Conservation (phyloP, 495 filamentous ascomycete genomes). For the Geopyxis carbonaria region DNA sequence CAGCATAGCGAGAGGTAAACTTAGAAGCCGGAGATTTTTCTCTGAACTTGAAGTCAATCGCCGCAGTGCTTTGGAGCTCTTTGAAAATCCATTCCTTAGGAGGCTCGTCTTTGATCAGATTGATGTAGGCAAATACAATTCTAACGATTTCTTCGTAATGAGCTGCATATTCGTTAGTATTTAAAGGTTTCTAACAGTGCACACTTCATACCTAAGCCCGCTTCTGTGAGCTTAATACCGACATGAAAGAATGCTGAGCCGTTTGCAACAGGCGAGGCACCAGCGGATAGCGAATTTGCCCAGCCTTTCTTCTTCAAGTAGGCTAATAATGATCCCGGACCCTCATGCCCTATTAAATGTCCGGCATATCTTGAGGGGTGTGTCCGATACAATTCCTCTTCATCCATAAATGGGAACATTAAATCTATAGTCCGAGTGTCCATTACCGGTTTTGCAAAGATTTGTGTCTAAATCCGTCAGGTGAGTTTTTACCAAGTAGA, state of each 20-base stretch:
- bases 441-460: constrained; percentile 95
- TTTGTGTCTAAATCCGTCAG: constrained; percentile 61
- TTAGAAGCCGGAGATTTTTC: constrained; percentile 79
- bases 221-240: constrained; percentile 66
- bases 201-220: constrained; percentile 37
- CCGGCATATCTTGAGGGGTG: constrained; percentile 82
- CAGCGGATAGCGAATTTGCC: constrained; percentile 76
- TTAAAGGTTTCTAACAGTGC: constrained; percentile 24
- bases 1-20: constrained; percentile 67
- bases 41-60: constrained; percentile 86
- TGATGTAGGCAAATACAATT: constrained; percentile 83
- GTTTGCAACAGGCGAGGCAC: constrained; percentile 57
- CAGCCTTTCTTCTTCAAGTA: constrained; percentile 92
- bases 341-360: constrained; percentile 92
- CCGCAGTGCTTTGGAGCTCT: constrained; percentile 72
- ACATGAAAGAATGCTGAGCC: constrained; percentile 73
- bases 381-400: constrained; percentile 63
- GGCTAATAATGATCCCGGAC: constrained; percentile 86
- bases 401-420: constrained; percentile 76
- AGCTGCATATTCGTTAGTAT: constrained; percentile 32
- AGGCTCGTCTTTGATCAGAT: constrained; percentile 61
- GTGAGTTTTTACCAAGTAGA: too few relatives aligned
- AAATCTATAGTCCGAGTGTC: constrained; percentile 72
- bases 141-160: constrained; percentile 78
- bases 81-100: constrained; percentile 87